Conservation (phyloP, 2,329 filamentous ascomycete species). For the Colletotrichum incanum region DNA sequence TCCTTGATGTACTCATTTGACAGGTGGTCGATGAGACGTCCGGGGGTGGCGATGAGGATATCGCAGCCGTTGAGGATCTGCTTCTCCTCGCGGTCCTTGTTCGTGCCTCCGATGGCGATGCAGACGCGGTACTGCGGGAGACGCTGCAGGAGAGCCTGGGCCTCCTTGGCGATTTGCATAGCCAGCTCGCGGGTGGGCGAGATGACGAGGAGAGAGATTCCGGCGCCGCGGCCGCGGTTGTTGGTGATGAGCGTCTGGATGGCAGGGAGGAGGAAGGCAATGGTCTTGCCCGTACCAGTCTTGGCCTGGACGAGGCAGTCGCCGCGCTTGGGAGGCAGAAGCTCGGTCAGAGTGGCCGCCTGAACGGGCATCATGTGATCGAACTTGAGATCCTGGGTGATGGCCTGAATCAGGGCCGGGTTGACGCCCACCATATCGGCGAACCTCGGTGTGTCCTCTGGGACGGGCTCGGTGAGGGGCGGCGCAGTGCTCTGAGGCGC, state of each 20-base stretch:
- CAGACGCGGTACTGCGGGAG: conserved; percentile 83
- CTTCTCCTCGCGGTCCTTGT: conserved; percentile 80
- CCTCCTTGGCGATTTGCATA: conserved; percentile 80
- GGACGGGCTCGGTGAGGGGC: conserved; percentile 56
- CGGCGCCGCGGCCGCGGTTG: conserved; percentile 52
- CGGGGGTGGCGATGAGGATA: conserved; percentile 86
- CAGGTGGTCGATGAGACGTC: conserved; percentile 84
- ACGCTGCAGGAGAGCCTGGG: conserved; percentile 78
- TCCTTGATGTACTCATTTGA: conserved; percentile 79
- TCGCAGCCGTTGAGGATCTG: conserved; percentile 82
- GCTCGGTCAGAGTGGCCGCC: conserved; percentile 64
- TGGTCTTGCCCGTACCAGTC: conserved; percentile 89
- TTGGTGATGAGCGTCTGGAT: conserved; percentile 79
- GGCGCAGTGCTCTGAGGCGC: conserved; percentile 47
- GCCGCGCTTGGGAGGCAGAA: conserved; percentile 61
- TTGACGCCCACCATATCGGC: conserved; percentile 62
- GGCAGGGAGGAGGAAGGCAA: conserved; percentile 88
- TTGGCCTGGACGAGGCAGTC: conserved; percentile 84
- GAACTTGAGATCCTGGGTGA: conserved; percentile 65
- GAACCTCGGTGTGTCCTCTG: conserved; percentile 63
- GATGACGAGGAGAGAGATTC: conserved; percentile 75
- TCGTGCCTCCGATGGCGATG: conserved; percentile 84
- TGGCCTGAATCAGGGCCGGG: conserved; percentile 63
- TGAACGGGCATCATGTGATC: conserved; percentile 71
- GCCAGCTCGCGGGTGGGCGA: conserved; percentile 81